These are phyloP conservation scores for Chrysoporthe puriensis DNA, from an alignment of 2,329 filamentous ascomycete species.

Conservation along the genomic window DNA sequence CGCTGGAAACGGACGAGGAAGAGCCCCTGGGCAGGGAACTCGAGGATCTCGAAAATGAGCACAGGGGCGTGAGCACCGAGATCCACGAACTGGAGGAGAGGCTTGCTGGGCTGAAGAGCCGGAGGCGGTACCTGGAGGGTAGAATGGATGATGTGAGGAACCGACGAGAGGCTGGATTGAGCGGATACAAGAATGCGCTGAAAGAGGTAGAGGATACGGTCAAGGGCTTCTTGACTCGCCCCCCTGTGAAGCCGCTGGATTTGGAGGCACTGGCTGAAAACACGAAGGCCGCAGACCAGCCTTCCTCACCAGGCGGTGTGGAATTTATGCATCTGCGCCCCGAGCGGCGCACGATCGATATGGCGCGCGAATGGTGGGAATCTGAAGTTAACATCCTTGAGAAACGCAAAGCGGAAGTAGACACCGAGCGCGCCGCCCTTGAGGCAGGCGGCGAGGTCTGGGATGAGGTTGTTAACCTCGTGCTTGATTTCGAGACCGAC, in stretches of 20 bases:
- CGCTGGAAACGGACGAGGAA: slow-evolving; percentile 58
- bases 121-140: slow-evolving; percentile 61
- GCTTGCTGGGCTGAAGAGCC: slow-evolving; percentile 62
- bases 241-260: slow-evolving; percentile 59
- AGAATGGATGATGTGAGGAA: slow-evolving; percentile 67
- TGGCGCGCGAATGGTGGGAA: slow-evolving; percentile 74
- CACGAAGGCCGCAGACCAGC: slow-evolving; percentile 28
- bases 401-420: slow-evolving; percentile 57
- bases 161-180: slow-evolving; percentile 70
- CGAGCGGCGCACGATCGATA: slow-evolving; percentile 67
- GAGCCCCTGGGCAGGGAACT: slow-evolving; percentile 66
- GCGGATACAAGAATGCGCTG: slow-evolving; percentile 70
- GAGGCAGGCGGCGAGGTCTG: slow-evolving; percentile 70
- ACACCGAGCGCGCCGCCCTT: slow-evolving; percentile 66
- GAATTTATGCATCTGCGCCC: slow-evolving; percentile 65
- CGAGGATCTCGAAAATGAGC: slow-evolving; percentile 59
- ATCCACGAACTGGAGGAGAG: slow-evolving; percentile 69
- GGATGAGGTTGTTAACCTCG: slow-evolving; percentile 61
- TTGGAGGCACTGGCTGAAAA: slow-evolving; percentile 43
- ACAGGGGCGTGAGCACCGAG: slow-evolving; percentile 58
- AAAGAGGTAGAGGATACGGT: slow-evolving; percentile 68
- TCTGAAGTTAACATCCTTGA: slow-evolving; percentile 62
- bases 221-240: slow-evolving; percentile 59
- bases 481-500: slow-evolving; percentile 68
- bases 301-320: slow-evolving; percentile 44